Base-by-base conservation (phyloP, 331 rosid species). In the Malus hybrid region DNA sequence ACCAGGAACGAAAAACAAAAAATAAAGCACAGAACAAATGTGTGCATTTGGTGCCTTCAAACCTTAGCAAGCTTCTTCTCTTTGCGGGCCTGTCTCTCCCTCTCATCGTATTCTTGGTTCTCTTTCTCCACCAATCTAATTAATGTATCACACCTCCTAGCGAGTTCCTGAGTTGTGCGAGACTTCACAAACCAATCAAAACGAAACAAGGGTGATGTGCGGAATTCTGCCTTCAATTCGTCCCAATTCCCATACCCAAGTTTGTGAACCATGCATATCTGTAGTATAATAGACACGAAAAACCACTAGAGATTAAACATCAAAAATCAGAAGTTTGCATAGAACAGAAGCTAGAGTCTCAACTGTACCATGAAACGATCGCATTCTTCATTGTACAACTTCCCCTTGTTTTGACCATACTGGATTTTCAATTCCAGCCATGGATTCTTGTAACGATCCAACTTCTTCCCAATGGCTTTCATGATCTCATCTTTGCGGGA, bases 161-260 rank as follows among this genome's bases (percentile, higher is more conserved):
- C 90, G 32, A 94, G 89, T 85, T 94, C 99, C 83, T 92, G 99
- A 19, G 99, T 90, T 71, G 99, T 94, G 81, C 99, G 97, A 24
- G 99, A 94, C 87, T 92, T 94, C 3, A 94, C 94, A 85, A 94
- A 94, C 99, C 99, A 94, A 88, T 94, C 99, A 85, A 94, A 94
- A 63, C 97, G 97, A 84, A 94, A 94, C 84, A 94, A 78, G 39
- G 99, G 93, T 16, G 99, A 94, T 13, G 89, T 94, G 61, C 99
- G 97, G 67, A 94, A 94, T n/a, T 95, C 99, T 24, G 97, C 99
- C 84, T 94, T 94, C 88, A 94, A 76, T 78, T 92, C 99, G 75
- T 94, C 99, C 99, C 99, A 94, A 85, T 94, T 94, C 70, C 99
- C 99, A 73, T 94, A 94, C 46, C 99, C 97, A 56, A 94, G 97